phyloP scores from a whole-genome alignment of 1,139 yeast species.

The Pneumocystis wakefieldiae region DNA sequence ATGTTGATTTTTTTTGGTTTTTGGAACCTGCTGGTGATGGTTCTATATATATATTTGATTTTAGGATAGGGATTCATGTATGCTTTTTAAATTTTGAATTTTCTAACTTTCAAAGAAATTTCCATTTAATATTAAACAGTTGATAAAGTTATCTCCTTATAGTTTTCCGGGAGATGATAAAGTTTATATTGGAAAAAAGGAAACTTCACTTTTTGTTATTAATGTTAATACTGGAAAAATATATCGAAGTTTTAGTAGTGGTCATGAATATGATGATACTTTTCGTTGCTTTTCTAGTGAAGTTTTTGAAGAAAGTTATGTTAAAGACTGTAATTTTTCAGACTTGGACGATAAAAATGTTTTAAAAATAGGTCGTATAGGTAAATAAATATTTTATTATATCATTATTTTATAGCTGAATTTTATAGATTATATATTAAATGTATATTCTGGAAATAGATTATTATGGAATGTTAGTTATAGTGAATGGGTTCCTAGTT shows the following conservation, averaged over 20 bases:
- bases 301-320: slow-evolving; percentile 24
- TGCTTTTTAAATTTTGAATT: not conserved
- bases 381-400: not conserved
- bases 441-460: slow-evolving; percentile 51
- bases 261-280: slow-evolving; percentile 6
- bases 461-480: slow-evolving; percentile 76
- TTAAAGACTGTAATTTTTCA: slow-evolving; percentile 12
- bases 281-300: slow-evolving; percentile 7
- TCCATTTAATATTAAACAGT: slow-evolving; percentile 66
- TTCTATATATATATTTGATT: slow-evolving; percentile 69
- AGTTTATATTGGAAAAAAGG: slow-evolving; percentile 73
- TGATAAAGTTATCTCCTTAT: slow-evolving; percentile 74
- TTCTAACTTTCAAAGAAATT: slow-evolving; percentile 40
- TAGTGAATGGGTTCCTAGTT: slow-evolving; percentile 86
- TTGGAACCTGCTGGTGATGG: slow-evolving; percentile 90
- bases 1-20: slow-evolving; percentile 44
- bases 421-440: slow-evolving; percentile 35
- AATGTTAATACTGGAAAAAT: slow-evolving; percentile 66
- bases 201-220: slow-evolving; percentile 60
- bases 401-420: slow-evolving; percentile 36
- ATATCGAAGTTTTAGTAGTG: slow-evolving; percentile 51
- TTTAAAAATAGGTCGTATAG: not conserved
- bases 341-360: not conserved
- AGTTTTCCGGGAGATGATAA: slow-evolving; percentile 63
- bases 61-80: slow-evolving; percentile 37